phyloP scores from a whole-genome alignment of 139 green algal genomes.

The Penium margaritaceum region DNA sequence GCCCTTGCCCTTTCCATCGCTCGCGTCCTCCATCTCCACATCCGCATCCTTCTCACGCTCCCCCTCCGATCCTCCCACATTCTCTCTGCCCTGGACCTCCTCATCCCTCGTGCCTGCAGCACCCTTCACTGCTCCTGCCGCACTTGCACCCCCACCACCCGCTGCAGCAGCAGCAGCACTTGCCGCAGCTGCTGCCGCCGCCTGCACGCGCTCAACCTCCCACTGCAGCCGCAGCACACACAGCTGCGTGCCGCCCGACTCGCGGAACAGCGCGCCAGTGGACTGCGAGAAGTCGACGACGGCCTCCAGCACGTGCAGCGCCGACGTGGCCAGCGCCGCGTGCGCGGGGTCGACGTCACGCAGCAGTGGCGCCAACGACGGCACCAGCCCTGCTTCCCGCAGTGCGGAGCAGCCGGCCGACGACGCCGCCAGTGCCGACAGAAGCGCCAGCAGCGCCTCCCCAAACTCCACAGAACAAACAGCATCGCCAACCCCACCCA shows the following conservation, averaged over 20 bases:
- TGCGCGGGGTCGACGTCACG: conserved; percentile 53
- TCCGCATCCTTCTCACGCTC: too few relatives aligned
- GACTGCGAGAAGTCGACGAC: conserved; percentile 77
- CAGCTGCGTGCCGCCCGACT: conserved; percentile 68
- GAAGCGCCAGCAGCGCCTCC: conserved; percentile 74
- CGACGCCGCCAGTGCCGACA: conserved; percentile 63
- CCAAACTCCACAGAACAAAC: conserved; percentile 55
- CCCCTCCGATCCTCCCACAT: too few relatives aligned
- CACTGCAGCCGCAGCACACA: conserved; percentile 62
- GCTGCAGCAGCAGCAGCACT: neutral
- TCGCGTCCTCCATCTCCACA: neutral
- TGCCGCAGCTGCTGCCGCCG: neutral
- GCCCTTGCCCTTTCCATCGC: too few relatives aligned
- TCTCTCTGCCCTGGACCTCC: neutral
- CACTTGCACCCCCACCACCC: neutral
- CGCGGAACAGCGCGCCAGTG: conserved; percentile 65
- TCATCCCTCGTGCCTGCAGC: too few relatives aligned
- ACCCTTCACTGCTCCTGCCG: neutral
- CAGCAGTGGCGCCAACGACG: conserved; percentile 76
- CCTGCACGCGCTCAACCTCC: conserved; percentile 52
- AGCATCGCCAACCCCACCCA: too few relatives aligned
- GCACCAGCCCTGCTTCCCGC: conserved; percentile 71
- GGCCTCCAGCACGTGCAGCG: conserved; percentile 72
- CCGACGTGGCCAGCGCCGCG: conserved; percentile 59
- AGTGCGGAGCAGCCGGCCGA: conserved; percentile 66